Base-by-base conservation (phyloP, 2,329 filamentous ascomycete species). In the Aspergillaceae sp. region DNA sequence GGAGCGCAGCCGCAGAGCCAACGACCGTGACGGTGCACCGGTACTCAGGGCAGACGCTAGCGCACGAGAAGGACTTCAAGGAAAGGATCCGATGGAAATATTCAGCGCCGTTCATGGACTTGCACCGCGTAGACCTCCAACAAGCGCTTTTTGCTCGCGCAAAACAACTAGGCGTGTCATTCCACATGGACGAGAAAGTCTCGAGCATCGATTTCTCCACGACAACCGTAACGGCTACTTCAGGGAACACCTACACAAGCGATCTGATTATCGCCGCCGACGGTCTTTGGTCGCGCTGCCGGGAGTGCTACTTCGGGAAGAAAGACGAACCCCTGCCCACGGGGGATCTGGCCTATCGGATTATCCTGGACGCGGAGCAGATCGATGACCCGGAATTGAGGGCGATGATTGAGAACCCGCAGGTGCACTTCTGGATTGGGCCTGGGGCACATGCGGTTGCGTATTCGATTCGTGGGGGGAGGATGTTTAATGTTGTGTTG, bases 401-500 rank as follows among this genome's bases (percentile, higher is more conserved):
- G 11, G 66, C 72, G 0, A 77, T 77, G 66, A 74, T 84, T 1
- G 58, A 67, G 5, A 73, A 74, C 0, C 74, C 76, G 0, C 65
- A 69, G 1, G 72, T 75, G 7, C 72, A 80, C 52, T 80, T 82
- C 57, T 86, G 82, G 83, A 68, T 81, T 6, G 83, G 83, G 0
- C 78, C 81, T 0, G 70, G 71, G 1, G 70, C 76, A 1, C 82
- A 86, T 55, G 79, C 74, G 0, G 78, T 85, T 0, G 76, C 74
- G 0, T 86, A 86, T 60, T 63, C 60, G 0, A 58, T 86, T 43
- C 71, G 79, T 1, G 73, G 67, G 0, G 80, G 80, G 0, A 65
- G 67, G 0, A 74, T 82, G 69, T 82, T 78, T 52, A 86, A 86
- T 47, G 72, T 87, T 4, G 82, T 86, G 0, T 64, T 86, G 1